Percentiles rank a stretch among this genome's conserved stretches.
Conservation (phyloP, 129 eudicot species). For the Apium graveolens region DNA sequence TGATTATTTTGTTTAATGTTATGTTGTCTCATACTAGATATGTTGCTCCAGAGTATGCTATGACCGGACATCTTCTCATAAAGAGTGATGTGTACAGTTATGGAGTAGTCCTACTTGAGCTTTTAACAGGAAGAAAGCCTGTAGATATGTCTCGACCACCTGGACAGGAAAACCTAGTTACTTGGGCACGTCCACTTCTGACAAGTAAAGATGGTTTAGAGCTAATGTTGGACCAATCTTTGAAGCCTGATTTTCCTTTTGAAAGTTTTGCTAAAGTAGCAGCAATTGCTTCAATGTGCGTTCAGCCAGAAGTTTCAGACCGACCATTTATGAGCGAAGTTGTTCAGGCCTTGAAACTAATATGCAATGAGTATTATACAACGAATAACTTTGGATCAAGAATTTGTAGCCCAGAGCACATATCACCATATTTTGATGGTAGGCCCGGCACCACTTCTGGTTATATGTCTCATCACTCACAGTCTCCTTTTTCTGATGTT, state of each 20-base stretch:
- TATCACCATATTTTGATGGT: constrained; percentile 39
- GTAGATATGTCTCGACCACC: constrained; percentile 97
- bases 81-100: constrained; percentile 97
- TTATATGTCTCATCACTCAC: constrained; percentile 10
- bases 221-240: constrained; percentile 58
- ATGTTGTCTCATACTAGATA: constrained; percentile 32
- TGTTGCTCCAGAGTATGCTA: constrained; percentile 97
- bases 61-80: constrained; percentile 98
- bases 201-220: constrained; percentile 59
- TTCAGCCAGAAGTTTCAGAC: constrained; percentile 92
- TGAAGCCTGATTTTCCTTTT: constrained; percentile 55
- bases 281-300: constrained; percentile 98
- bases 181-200: constrained; percentile 87
- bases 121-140: constrained; percentile 75
- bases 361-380: constrained; percentile 63
- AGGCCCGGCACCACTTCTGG: constrained; percentile 27
- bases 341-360: constrained; percentile 79
- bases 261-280: constrained; percentile 85
- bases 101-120: constrained; percentile 96
- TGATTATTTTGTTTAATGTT: not conserved
- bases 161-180: constrained; percentile 81
- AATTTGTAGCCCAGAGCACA: constrained; percentile 51
- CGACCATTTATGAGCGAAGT: constrained; percentile 98
- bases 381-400: constrained; percentile 40
- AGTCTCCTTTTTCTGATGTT: constrained; percentile 33